Conservation (phyloP, 495 filamentous ascomycete genomes). For the Lepidopterella palustris region DNA sequence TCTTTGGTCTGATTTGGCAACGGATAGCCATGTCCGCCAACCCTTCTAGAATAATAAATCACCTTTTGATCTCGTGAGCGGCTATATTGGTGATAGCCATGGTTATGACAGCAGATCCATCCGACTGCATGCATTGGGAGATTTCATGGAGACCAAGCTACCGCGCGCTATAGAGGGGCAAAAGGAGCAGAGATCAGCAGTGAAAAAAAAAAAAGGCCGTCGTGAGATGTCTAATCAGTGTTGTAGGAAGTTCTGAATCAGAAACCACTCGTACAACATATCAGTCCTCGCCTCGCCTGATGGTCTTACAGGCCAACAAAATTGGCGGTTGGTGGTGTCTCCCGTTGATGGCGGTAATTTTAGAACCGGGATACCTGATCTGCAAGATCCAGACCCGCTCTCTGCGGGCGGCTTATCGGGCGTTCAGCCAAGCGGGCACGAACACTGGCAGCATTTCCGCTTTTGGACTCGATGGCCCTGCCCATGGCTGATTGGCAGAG, state of each 20-base stretch:
- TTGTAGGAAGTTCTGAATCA: not conserved
- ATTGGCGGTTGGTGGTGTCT: not conserved
- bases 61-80: too few species aligned
- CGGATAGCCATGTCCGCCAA: too few species aligned
- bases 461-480: constrained; percentile 14
- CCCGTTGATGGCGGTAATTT: not conserved
- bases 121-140: too few species aligned
- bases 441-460: constrained; percentile 9
- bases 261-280: not conserved
- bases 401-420: constrained; percentile 20
- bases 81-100: too few species aligned
- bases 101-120: too few species aligned
- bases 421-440: constrained; percentile 26
- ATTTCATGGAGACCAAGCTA: too few species aligned
- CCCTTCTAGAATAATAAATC: too few species aligned
- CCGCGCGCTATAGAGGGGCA: not conserved
- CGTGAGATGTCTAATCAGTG: not conserved
- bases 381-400: constrained; percentile 25
- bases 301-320: not conserved
- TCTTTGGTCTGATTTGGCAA: too few species aligned
- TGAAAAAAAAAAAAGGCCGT: not conserved
- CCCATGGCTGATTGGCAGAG: constrained; percentile 11
- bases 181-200: not conserved
- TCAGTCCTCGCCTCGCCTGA: not conserved
- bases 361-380: constrained; percentile 12